Percentiles rank a stretch among this genome's conserved stretches.
These are phyloP conservation scores for Lentinula guzmanii DNA, from an alignment of 768 basidiomycete species.

Conservation along the genomic window DNA sequence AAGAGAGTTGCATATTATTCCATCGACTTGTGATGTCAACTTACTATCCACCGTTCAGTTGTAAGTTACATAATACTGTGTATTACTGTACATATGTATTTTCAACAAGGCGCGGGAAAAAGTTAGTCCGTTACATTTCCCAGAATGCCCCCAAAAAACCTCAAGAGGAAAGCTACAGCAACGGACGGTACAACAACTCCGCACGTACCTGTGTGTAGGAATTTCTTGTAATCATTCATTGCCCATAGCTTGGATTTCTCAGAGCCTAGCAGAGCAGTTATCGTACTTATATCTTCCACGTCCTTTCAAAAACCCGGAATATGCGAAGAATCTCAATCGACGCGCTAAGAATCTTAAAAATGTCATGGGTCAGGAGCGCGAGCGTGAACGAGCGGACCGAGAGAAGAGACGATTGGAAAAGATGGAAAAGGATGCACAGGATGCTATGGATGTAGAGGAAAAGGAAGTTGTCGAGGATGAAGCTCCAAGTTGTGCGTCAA, in stretches of 20 bases:
- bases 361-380: constrained; percentile 72
- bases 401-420: constrained; percentile 47
- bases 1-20: too few relatives aligned
- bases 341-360: constrained; percentile 78
- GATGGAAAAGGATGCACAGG: constrained; percentile 28
- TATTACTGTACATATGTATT: too few relatives aligned
- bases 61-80: too few relatives aligned
- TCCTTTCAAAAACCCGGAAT: constrained; percentile 73
- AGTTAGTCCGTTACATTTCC: background rate
- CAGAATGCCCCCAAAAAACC: constrained; percentile 20
- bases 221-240: background rate
- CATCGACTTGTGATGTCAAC: too few relatives aligned
- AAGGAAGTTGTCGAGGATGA: constrained; percentile 46
- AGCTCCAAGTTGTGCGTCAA: constrained; percentile 57
- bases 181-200: constrained; percentile 11
- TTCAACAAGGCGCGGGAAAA: too few relatives aligned
- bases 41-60: too few relatives aligned
- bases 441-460: constrained; percentile 53
- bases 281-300: constrained; percentile 66
- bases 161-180: constrained; percentile 13
- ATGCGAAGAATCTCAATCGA: constrained; percentile 64
- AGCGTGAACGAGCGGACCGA: constrained; percentile 64
- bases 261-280: constrained; percentile 69
- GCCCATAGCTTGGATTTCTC: background rate
- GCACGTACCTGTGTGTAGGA: constrained; percentile 13